A percentile compares a stretch with the other conserved stretches of the same genome.
Conservation (phyloP, 257 asterid species). For the Vinca minor region DNA sequence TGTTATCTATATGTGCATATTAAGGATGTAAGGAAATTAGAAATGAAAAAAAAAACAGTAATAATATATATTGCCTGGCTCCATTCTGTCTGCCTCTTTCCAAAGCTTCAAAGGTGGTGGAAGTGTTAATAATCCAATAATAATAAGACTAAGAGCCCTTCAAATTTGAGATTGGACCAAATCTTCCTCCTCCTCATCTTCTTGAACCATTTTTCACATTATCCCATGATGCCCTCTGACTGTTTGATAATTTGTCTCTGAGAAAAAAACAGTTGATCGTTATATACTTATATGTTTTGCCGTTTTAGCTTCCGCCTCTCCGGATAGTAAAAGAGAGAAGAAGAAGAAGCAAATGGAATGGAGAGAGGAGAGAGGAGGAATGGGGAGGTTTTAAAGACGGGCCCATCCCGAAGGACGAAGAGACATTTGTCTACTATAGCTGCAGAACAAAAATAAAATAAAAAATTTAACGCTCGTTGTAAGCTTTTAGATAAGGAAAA, state of each 20-base stretch:
- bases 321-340: background rate
- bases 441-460: too few relatives aligned
- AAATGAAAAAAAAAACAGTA: conserved; percentile 8
- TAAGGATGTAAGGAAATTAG: background rate
- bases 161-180: conserved; percentile 15
- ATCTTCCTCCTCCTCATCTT: background rate
- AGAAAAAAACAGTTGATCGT: background rate
- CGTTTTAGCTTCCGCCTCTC: conserved; percentile 12
- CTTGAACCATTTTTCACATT: conserved; percentile 26
- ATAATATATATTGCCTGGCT: conserved; percentile 95
- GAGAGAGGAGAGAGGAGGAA: background rate
- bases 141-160: conserved; percentile 32
- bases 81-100: conserved; percentile 75
- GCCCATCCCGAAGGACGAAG: conserved; percentile 29
- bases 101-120: conserved; percentile 6
- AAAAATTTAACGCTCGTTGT: too few relatives aligned
- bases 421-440: too few relatives aligned
- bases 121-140: conserved; percentile 7
- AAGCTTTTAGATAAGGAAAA: too few relatives aligned
- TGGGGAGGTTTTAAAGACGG: conserved; percentile 17
- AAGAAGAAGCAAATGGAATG: background rate
- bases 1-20: conserved; percentile 12
- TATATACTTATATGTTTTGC: background rate
- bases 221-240: conserved; percentile 4
- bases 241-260: background rate